Conservation (phyloP, 805 yeast genomes). For the Metschnikowia gruessii region DNA sequence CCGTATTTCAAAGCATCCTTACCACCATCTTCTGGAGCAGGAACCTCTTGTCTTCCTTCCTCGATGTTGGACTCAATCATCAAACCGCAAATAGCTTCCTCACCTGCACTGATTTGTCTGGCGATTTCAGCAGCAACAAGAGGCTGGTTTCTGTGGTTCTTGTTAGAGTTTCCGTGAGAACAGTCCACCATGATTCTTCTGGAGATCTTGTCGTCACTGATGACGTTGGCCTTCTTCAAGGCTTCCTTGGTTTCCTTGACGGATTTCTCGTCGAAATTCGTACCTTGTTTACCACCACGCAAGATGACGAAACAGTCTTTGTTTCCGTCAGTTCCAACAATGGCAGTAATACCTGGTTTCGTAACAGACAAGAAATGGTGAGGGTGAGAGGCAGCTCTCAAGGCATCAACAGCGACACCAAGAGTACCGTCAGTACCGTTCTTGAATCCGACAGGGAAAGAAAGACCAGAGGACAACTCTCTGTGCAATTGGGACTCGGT, state of each 20-base stretch:
- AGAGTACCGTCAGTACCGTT: slow-evolving; percentile 97
- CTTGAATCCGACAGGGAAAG: slow-evolving; percentile 99
- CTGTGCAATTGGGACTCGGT: slow-evolving; percentile 98
- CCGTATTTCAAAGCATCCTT: slow-evolving; percentile 77
- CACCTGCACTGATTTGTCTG: slow-evolving; percentile 79
- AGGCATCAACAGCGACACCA: slow-evolving; percentile 91
- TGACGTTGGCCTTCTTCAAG: slow-evolving; percentile 46
- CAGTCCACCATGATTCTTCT: slow-evolving; percentile 87
- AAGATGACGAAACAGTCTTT: slow-evolving; percentile 89
- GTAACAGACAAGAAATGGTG: slow-evolving; percentile 98
- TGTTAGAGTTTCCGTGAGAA: slow-evolving; percentile 95
- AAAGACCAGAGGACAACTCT: slow-evolving; percentile 93
- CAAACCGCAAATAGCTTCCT: slow-evolving; percentile 77
- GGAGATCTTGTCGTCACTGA: slow-evolving; percentile 45
- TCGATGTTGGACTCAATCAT: slow-evolving; percentile 93
- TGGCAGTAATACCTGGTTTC: slow-evolving; percentile 95
- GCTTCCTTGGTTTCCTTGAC: slow-evolving; percentile 70
- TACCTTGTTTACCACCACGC: slow-evolving; percentile 93
- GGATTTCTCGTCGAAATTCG: slow-evolving; percentile 84
- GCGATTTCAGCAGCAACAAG: slow-evolving; percentile 81
- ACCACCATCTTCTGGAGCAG: slow-evolving; percentile 45
- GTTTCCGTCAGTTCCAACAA: slow-evolving; percentile 94
- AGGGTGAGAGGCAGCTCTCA: slow-evolving; percentile 83
- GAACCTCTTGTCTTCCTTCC: slow-evolving; percentile 88
- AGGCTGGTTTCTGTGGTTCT: slow-evolving; percentile 94